Evolutionary conservation across 192 early-diverging fungal genomes (phyloP), one percentile per base, ranked within the genome.

Genomic region (Linnemannia zychae): DNA sequence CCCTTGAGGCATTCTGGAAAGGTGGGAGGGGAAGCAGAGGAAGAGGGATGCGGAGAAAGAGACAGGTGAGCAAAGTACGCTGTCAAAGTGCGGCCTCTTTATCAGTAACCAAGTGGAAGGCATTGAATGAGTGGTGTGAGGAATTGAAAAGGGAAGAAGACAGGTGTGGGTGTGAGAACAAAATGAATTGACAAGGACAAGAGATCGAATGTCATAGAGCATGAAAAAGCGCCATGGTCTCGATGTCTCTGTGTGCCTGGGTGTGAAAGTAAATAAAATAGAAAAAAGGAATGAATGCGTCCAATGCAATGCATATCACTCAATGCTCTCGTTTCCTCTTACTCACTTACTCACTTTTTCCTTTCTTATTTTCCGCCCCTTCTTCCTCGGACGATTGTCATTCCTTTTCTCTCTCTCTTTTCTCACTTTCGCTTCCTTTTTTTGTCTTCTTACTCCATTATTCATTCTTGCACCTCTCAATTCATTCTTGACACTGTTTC

Each of bases 311-410:
- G n/a, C 24, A 53, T 53, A n/a, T 53, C 52, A 53, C n/a, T 50
- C 52, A 60, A 13, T 28, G n/a, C n/a, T 60, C 28, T 31, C 24
- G 31, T 31, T 28, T 24, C 15, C 57, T 13, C 3, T 0, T 63
- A 7, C 57, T 4, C 28, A 49, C 53, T 22, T 52, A 18, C 20
- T 37, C 34, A 28, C 18, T 15, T 28, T 31, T 28, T 72, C 52
- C 20, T 28, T 33, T 28, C 12, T 44, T 71, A 28, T 71, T 68
- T 68, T 63, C 57, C 57, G 57, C 57, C 57, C 28, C 57, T 68
- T 18, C 36, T 68, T 40, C 69, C 69, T 71, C 69, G 69, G 69
- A 49, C 37, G 69, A 71, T 28, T 71, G 37, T 71, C 69, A 28
- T 71, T 71, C 67, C 69, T 60, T 37, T 31, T 3, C 7, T 18